These are phyloP conservation scores for Arabidopsis suecica DNA, from an alignment of 345 rosid genomes.

Conservation along the genomic window DNA sequence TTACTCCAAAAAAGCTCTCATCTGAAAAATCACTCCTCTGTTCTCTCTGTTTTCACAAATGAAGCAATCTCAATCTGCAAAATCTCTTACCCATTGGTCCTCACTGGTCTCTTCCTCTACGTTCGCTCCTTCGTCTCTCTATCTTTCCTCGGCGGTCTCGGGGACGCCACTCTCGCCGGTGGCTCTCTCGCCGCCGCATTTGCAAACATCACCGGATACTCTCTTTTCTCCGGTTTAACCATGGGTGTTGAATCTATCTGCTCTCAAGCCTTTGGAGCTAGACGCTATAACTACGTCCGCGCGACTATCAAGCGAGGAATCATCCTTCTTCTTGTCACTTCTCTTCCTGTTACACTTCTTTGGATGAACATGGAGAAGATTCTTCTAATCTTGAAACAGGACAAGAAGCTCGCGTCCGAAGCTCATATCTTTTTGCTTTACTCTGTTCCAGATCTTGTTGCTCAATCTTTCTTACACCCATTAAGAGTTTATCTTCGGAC, in stretches of 20 bases:
- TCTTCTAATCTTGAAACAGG: constrained; percentile 66
- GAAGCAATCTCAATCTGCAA: constrained; percentile 61
- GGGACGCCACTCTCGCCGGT: constrained; percentile 74
- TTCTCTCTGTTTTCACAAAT: constrained; percentile 41
- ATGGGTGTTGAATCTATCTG: constrained; percentile 95
- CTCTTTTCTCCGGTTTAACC: constrained; percentile 85
- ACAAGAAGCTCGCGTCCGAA: constrained; percentile 56
- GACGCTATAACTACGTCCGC: constrained; percentile 57
- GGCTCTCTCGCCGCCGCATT: constrained; percentile 88
- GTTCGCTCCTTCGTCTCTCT: constrained; percentile 86
- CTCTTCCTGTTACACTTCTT: constrained; percentile 67
- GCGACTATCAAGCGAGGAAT: constrained; percentile 71
- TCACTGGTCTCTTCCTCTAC: constrained; percentile 78
- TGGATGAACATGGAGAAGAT: constrained; percentile 81
- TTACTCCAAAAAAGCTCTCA: constrained; percentile 24
- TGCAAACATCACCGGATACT: constrained; percentile 91
- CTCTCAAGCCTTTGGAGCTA: constrained; percentile 88
- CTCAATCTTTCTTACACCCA: constrained; percentile 82
- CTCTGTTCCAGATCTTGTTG: constrained; percentile 84
- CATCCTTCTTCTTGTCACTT: constrained; percentile 59
- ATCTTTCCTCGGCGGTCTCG: constrained; percentile 76
- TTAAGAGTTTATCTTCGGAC: constrained; percentile 79
- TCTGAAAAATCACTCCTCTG: constrained; percentile 16
- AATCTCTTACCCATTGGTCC: constrained; percentile 72
- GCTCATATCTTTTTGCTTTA: constrained; percentile 71